Percentiles rank a stretch among this genome's conserved stretches.
These are phyloP conservation scores for Ganoderma sp. DNA, from an alignment of 1,284 basidiomycete genomes.

Conservation along the genomic window DNA sequence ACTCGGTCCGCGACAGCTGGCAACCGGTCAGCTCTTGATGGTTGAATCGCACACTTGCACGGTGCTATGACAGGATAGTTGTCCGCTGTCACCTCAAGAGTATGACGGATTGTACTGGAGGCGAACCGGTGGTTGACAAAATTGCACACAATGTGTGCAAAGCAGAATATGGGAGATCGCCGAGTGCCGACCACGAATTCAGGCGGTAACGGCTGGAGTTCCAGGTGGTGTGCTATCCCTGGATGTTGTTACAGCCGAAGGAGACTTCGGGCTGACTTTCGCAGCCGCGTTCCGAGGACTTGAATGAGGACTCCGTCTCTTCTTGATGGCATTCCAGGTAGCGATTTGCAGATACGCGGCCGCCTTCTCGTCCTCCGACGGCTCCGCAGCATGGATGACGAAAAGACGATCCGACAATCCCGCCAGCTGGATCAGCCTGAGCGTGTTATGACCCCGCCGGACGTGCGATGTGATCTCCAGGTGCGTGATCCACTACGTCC, in stretches of 20 bases:
- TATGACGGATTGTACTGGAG: neutral
- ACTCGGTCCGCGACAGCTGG: neutral
- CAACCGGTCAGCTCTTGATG: neutral
- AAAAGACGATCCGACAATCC: slow-evolving; percentile 50
- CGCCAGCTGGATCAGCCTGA: slow-evolving; percentile 54
- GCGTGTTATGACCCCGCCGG: slow-evolving; percentile 47
- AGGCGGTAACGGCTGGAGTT: neutral
- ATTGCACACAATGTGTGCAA: neutral
- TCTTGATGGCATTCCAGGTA: slow-evolving; percentile 14
- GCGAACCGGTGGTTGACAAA: neutral
- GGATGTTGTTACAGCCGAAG: neutral
- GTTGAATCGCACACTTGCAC: neutral
- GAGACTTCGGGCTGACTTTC: neutral
- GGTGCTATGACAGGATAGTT: neutral
- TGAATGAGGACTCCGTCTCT: slow-evolving; percentile 12
- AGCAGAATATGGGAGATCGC: neutral
- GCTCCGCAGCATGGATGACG: slow-evolving; percentile 43
- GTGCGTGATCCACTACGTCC: slow-evolving; percentile 22
- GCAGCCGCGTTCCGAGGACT: neutral
- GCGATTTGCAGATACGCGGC: slow-evolving; percentile 1
- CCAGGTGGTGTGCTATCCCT: neutral
- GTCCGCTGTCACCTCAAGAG: neutral
- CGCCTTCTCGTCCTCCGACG: slow-evolving; percentile 21
- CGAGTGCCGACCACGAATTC: neutral
- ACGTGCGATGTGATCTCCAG: slow-evolving; percentile 49